Base-by-base conservation (phyloP, 768 basidiomycete genomes). In the Pleurotus giganteus region DNA sequence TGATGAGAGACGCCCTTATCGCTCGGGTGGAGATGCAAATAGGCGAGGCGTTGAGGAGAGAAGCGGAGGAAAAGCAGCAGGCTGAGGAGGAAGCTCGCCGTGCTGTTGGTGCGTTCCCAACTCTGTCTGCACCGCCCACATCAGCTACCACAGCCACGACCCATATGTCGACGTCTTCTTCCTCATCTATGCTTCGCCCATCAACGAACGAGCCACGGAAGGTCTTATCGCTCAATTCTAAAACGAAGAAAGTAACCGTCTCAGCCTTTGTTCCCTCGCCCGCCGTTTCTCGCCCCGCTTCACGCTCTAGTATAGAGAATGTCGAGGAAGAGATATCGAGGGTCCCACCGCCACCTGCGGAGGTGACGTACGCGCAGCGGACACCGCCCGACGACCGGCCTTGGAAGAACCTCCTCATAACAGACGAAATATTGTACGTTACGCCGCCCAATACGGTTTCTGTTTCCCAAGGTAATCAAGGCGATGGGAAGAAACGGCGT, bases 21-120 rank as follows among this genome's bases (percentile, higher is more conserved):
- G 56, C 60, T n/a, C 69, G 69, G 37, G 59, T 88, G 12, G 77
- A 81, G 19, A 55, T 58, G 0, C 74, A 80, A 47, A 68, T 87
- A 21, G 61, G 64, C 1, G 69, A 71, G 6, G 78, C 76, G 0
- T 56, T 80, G 3, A 68, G 71, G 0, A 72, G 65, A 57, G 86
- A 88, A 61, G 76, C 75, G 7, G 71, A 69, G n/a, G 78, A 73
- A 4, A 73, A 76, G 2, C 71, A 77, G 54, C 76, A 70, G 27
- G 77, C 67, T 13, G 65, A 74, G 2, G 75, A 80, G 23, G 79
- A 81, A 54, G 80, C 78, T 0, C 71, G 77, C 4, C 67, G 68
- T 6, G 79, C 79, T 0, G 79, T 71, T 23, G 86, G 86, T 2
- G 83, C 82, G 0, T 89, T 89, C 63, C 87, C 87, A 17, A 70